Base-by-base conservation (phyloP, 2,329 filamentous ascomycete species). In the Beauveria varroae region DNA sequence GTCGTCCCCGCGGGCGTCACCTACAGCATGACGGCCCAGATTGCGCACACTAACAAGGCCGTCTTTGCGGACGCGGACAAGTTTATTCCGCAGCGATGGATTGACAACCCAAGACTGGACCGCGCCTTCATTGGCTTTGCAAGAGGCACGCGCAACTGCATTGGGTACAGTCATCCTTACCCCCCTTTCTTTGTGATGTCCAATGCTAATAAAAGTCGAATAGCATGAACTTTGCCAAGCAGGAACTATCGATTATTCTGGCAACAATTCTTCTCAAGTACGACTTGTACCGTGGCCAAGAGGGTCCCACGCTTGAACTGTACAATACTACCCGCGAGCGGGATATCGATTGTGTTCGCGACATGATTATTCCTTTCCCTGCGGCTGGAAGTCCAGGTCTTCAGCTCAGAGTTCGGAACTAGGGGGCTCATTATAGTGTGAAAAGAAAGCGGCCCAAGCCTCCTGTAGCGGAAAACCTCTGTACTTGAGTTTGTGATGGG, bases 11-110 rank as follows among this genome's bases (percentile, higher is more conserved):
- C 67, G 0, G 71, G 74, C 8, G 76, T 72, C 1, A 72, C 72
- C 3, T 71, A 79, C 1, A 69, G 73, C 34, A 75, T 77, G 68
- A 75, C 74, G 0, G 67, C 71, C 2, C 67, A 69, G 3, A 69
- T 76, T 9, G 68, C 71, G 12, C 76, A 80, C 60, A 71, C 75
- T 41, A 70, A 79, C 56, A 66, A 73, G 44, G 63, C 62, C 10
- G 63, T 78, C 24, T 80, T 77, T 61, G 74, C 76, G 0, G 67
- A 78, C 3, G 72, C 76, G 0, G 66, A 76, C 44, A 61, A 65
- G 0, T 80, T 76, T 60, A 52, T 64, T 3, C 77, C 78, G 0
- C 74, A 78, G 46, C 71, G 77, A 3, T 80, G 44, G 41, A 57
- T 57, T 16, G 44, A 57, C 28, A 49, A 57, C 22, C 55, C 55